Conservation (phyloP, 2,329 filamentous ascomycete species). For the Waltergamsia citrina region DNA sequence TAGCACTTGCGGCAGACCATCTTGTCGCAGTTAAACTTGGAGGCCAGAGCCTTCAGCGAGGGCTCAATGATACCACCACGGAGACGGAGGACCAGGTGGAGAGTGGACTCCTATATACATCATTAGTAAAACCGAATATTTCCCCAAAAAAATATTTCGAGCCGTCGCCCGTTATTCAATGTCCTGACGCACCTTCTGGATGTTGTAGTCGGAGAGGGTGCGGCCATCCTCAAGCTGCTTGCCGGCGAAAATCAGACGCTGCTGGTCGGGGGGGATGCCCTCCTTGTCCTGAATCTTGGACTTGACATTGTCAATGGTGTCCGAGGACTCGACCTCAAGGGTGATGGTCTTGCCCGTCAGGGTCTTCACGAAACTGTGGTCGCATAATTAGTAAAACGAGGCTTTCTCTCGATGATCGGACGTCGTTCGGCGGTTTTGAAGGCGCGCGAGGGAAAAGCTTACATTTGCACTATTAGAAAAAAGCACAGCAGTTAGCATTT, state of each 20-base stretch:
- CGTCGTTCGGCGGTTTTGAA: slow-evolving; percentile 2
- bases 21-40: slow-evolving; percentile 99
- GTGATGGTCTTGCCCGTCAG: slow-evolving; percentile 99
- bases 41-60: slow-evolving; percentile 94
- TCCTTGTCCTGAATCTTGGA: slow-evolving; percentile 99
- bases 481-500: slow-evolving; percentile 47
- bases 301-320: slow-evolving; percentile 99
- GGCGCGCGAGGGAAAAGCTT: slow-evolving; percentile 31
- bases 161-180: neutral
- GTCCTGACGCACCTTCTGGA: slow-evolving; percentile 75
- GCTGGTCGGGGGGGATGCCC: slow-evolving; percentile 95
- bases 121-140: slow-evolving; percentile 2
- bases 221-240: slow-evolving; percentile 99
- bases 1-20: slow-evolving; percentile 99
- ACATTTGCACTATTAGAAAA: slow-evolving; percentile 73
- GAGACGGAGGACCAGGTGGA: slow-evolving; percentile 96
- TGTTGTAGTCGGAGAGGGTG: slow-evolving; percentile 97
- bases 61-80: slow-evolving; percentile 99
- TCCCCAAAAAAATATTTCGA: neutral
- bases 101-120: slow-evolving; percentile 75
- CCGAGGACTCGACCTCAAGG: slow-evolving; percentile 96
- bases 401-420: neutral
- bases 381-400: slow-evolving; percentile 5
- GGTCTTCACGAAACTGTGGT: slow-evolving; percentile 94
- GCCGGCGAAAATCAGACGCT: slow-evolving; percentile 97